Conservation (phyloP, 257 asterid genomes). For the Solanum sitiens region DNA sequence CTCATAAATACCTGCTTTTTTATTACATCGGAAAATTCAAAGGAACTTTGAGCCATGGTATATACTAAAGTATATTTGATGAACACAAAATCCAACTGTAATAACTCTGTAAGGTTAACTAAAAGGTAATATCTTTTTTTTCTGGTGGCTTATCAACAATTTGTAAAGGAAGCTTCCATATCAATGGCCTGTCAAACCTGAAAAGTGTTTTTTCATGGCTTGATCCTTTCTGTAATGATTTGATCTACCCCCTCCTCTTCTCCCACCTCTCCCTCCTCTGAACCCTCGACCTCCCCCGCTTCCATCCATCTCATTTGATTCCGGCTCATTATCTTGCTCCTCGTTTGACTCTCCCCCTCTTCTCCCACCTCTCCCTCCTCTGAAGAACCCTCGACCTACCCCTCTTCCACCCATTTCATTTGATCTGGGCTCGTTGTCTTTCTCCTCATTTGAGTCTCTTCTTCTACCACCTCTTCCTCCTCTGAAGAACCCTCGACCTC, state of each 20-base stretch:
- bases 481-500: conserved; percentile 20
- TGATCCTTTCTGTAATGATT: conserved; percentile 45
- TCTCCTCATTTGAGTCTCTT: conserved; percentile 11
- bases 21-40: not conserved
- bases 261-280: conserved; percentile 37
- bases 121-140: not conserved
- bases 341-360: conserved; percentile 30
- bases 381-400: conserved; percentile 13
- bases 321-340: conserved; percentile 5
- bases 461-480: conserved; percentile 38
- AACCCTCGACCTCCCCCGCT: conserved; percentile 18
- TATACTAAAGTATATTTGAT: not conserved
- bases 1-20: not conserved
- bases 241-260: conserved; percentile 31
- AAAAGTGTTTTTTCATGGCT: conserved; percentile 65
- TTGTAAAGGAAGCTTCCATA: not conserved
- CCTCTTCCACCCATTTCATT: conserved; percentile 21
- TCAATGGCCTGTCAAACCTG: conserved; percentile 43
- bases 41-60: not conserved
- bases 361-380: conserved; percentile 37
- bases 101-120: not conserved
- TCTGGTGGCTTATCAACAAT: not conserved
- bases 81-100: not conserved
- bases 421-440: conserved; percentile 7
- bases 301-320: conserved; percentile 11